Evolutionary conservation across 2,329 filamentous ascomycete species (phyloP).

Genomic region (Monosporascus sp.): DNA sequence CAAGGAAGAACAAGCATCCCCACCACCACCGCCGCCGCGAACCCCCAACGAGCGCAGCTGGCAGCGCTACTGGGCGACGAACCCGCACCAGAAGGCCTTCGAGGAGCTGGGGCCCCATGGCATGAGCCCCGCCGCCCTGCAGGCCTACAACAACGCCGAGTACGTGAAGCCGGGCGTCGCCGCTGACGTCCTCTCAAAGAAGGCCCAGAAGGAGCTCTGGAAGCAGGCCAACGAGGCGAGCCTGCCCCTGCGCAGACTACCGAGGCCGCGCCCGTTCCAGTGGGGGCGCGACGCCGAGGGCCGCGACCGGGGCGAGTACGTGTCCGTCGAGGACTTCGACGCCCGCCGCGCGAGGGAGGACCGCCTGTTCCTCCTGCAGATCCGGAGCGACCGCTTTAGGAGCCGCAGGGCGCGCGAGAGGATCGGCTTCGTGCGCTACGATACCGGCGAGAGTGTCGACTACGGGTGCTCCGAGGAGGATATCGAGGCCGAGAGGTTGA

Average conservation of each 20-base stretch:
- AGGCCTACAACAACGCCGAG: slow-evolving; percentile 42
- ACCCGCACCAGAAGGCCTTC: slow-evolving; percentile 41
- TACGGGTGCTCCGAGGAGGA: slow-evolving; percentile 30
- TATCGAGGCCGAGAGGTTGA: slow-evolving; percentile 38
- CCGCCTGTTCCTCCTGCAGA: slow-evolving; percentile 36
- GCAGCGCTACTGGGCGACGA: slow-evolving; percentile 44
- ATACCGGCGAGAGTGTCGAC: slow-evolving; percentile 2
- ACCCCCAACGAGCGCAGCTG: slow-evolving; percentile 45
- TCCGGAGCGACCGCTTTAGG: slow-evolving; percentile 41
- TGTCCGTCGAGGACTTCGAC: slow-evolving; percentile 38
- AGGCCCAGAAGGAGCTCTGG: slow-evolving; percentile 54
- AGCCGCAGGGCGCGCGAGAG: slow-evolving; percentile 28
- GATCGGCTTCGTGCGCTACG: background rate
- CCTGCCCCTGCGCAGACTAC: slow-evolving; percentile 42
- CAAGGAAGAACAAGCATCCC: slow-evolving; percentile 15
- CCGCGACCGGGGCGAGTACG: slow-evolving; percentile 43
- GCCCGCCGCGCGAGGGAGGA: slow-evolving; percentile 36
- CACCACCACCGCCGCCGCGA: slow-evolving; percentile 29
- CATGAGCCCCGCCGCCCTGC: slow-evolving; percentile 43
- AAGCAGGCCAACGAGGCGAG: slow-evolving; percentile 48
- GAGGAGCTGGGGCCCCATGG: slow-evolving; percentile 39
- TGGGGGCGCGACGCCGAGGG: slow-evolving; percentile 50
- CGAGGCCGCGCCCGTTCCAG: slow-evolving; percentile 21
- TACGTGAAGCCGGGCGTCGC: slow-evolving; percentile 37
- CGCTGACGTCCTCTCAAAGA: slow-evolving; percentile 31